Evolutionary conservation across 305 asterid genomes (phyloP).

Genomic region (Fraxinus nigra): DNA sequence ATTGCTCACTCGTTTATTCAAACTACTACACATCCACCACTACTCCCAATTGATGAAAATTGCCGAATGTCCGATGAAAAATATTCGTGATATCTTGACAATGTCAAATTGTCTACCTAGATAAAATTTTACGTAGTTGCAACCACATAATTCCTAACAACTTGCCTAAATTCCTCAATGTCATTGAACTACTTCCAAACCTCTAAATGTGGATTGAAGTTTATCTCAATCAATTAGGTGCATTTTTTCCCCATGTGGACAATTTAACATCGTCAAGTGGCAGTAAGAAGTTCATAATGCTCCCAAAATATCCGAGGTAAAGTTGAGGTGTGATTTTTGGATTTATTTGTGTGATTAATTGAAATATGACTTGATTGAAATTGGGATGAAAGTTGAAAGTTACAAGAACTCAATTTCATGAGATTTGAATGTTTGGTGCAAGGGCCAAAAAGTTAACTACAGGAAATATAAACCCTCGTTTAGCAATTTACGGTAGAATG

Average conservation of each 20-base stretch:
- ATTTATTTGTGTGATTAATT: not conserved
- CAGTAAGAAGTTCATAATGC: not conserved
- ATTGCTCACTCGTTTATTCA: not conserved
- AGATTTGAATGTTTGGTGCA: not conserved
- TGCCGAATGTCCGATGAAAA: not conserved
- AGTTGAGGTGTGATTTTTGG: not conserved
- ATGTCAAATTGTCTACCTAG: not conserved
- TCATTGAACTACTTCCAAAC: not conserved
- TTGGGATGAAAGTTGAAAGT: not conserved
- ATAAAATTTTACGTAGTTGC: not conserved
- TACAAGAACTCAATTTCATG: not conserved
- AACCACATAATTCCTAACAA: not conserved
- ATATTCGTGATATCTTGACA: not conserved
- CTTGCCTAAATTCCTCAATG: not conserved
- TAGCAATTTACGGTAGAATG: not conserved
- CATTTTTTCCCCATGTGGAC: not conserved
- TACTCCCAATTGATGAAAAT: not conserved
- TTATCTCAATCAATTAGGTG: not conserved
- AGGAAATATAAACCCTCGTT: not conserved
- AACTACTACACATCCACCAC: not conserved
- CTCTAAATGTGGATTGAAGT: not conserved
- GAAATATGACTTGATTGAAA: not conserved
- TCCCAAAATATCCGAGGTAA: not conserved
- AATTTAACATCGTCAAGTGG: not conserved
- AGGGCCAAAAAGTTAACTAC: not conserved